Evolutionary conservation across 169 alveolate genomes (phyloP).

Genomic region (Cryptosporidium bovis): DNA sequence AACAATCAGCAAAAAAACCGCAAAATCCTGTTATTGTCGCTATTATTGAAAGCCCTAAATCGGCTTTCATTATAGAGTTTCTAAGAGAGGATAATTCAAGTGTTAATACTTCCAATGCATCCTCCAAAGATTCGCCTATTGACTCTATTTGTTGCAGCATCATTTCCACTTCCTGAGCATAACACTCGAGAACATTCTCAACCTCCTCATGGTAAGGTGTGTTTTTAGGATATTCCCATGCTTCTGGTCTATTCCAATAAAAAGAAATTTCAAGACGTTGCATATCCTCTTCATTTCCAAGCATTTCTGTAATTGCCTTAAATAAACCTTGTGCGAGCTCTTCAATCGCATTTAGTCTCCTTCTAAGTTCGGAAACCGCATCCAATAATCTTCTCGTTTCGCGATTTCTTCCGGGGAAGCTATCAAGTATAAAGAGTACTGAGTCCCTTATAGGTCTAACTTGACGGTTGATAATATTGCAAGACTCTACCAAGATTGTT

Average conservation of each 20-base stretch:
- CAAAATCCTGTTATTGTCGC: constrained; percentile 76
- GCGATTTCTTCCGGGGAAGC: constrained; percentile 69
- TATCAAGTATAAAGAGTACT: constrained; percentile 53
- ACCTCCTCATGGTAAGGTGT: constrained; percentile 73
- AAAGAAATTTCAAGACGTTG: constrained; percentile 58
- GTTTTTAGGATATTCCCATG: constrained; percentile 71
- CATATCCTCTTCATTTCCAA: constrained; percentile 72
- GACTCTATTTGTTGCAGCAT: constrained; percentile 75
- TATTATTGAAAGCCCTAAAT: constrained; percentile 74
- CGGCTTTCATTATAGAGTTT: constrained; percentile 77
- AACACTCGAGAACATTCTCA: constrained; percentile 76
- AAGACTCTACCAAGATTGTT: constrained; percentile 68
- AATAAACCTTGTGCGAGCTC: constrained; percentile 72
- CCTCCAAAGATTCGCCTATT: constrained; percentile 77
- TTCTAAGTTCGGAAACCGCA: constrained; percentile 70
- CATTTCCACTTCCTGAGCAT: constrained; percentile 77
- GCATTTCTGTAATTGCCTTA: constrained; percentile 73
- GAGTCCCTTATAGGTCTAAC: constrained; percentile 72
- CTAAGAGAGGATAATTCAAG: constrained; percentile 75
- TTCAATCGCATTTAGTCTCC: constrained; percentile 71
- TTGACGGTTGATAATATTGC: constrained; percentile 65
- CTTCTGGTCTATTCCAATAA: constrained; percentile 74
- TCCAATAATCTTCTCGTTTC: constrained; percentile 66
- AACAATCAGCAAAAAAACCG: constrained; percentile 75
- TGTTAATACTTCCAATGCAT: constrained; percentile 74